A percentile compares a stretch with the other conserved stretches of the same genome.
These are phyloP conservation scores for Cryphonectria carpinicola DNA, from an alignment of 2,329 filamentous ascomycete genomes.

Conservation along the genomic window DNA sequence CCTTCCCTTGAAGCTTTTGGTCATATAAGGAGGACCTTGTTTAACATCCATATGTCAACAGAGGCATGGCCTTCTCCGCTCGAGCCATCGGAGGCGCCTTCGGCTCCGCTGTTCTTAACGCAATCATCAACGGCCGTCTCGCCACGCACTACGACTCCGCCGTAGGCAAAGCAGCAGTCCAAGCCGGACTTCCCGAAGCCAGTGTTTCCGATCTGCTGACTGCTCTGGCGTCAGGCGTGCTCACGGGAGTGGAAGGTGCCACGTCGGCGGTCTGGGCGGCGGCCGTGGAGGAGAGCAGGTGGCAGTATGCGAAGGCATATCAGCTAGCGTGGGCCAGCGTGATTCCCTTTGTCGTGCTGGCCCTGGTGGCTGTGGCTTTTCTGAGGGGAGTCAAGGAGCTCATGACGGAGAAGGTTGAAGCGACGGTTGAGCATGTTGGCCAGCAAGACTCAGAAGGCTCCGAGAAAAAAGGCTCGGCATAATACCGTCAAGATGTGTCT, in stretches of 20 bases:
- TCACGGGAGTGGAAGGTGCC: conserved; percentile 41
- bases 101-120: conserved; percentile 55
- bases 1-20: no score
- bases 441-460: neutral
- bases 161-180: conserved; percentile 46
- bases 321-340: conserved; percentile 54
- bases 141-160: conserved; percentile 43
- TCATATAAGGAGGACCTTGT: no score
- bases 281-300: conserved; percentile 45
- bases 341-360: conserved; percentile 56
- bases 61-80: conserved; percentile 55
- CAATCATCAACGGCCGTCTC: conserved; percentile 55
- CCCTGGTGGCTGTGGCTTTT: conserved; percentile 47
- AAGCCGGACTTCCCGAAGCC: conserved; percentile 46
- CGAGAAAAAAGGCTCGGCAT: neutral
- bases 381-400: conserved; percentile 53
- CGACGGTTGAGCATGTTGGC: conserved; percentile 48
- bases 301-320: conserved; percentile 52
- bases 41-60: neutral
- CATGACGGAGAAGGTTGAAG: conserved; percentile 59
- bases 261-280: conserved; percentile 43
- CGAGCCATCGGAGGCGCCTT: conserved; percentile 58
- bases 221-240: conserved; percentile 42
- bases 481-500: neutral
- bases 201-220: conserved; percentile 44